These are phyloP conservation scores for Zygnema circumcarinatum DNA, from an alignment of 139 green algal species.

Conservation along the genomic window DNA sequence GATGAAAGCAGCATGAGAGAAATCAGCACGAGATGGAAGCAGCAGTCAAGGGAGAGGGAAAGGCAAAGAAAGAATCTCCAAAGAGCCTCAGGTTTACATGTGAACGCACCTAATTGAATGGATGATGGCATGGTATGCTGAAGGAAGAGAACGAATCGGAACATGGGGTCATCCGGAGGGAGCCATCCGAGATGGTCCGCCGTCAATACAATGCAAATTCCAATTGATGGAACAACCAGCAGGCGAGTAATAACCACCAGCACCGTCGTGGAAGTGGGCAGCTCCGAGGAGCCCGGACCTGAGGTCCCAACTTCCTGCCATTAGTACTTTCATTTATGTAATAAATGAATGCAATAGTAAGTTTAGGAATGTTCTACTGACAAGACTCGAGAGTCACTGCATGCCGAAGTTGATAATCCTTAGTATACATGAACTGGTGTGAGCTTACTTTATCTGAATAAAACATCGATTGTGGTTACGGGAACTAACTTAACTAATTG, in stretches of 20 bases:
- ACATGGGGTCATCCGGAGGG: constrained; percentile 19
- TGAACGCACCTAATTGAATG: constrained; percentile 41
- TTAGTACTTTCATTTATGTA: not conserved
- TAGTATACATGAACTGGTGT: no score
- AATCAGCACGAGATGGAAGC: no score
- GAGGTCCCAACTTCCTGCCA: not conserved
- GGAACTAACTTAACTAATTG: no score
- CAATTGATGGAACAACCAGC: constrained; percentile 27
- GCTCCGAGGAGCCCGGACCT: constrained; percentile 31
- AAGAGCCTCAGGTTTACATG: not conserved
- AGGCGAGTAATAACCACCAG: constrained; percentile 13
- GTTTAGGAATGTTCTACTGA: not conserved
- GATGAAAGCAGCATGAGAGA: no score
- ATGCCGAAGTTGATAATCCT: no score
- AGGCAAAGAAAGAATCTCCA: constrained; percentile 10
- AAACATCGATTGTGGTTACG: no score
- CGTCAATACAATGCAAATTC: constrained; percentile 28
- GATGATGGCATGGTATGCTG: constrained; percentile 50
- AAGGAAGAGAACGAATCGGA: constrained; percentile 30
- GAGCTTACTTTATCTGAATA: no score
- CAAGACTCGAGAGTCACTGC: not conserved
- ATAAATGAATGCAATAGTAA: constrained; percentile 2
- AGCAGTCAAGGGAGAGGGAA: not conserved
- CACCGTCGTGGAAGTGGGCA: not conserved
- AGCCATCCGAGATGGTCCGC: constrained; percentile 33